Evolutionary conservation across 148 eudicot genomes (phyloP).

Genomic region (Diospyros kaki): DNA sequence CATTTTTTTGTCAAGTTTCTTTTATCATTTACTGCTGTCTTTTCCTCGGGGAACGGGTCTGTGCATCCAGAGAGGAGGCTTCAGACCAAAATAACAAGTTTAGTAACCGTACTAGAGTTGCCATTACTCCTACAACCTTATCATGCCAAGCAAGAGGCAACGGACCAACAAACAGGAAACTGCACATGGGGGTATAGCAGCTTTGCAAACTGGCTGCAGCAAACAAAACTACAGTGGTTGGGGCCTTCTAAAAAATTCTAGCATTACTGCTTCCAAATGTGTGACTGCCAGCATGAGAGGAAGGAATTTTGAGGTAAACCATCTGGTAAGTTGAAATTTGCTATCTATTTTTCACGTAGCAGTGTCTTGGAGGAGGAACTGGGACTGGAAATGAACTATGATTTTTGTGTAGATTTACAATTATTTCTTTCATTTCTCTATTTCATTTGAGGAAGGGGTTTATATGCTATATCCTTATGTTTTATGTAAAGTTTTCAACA

Average conservation of each 20-base stretch:
- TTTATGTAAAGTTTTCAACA: too few relatives aligned
- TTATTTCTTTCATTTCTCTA: too few relatives aligned
- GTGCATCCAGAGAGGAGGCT: constrained; percentile 47
- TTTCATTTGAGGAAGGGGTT: too few relatives aligned
- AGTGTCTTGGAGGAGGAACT: too few relatives aligned
- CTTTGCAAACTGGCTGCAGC: constrained; percentile 33
- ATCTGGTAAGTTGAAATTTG: too few relatives aligned
- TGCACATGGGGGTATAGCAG: constrained; percentile 22
- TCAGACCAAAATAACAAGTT: constrained; percentile 28
- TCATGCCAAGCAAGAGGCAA: constrained; percentile 39
- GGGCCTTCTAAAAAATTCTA: constrained; percentile 63
- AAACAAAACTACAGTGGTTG: constrained; percentile 45
- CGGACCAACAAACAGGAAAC: constrained; percentile 21
- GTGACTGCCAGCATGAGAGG: constrained; percentile 24
- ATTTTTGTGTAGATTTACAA: too few relatives aligned
- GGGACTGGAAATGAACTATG: too few relatives aligned
- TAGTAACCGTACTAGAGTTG: constrained; percentile 32
- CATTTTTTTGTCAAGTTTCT: constrained; percentile 3
- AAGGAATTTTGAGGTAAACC: constrained; percentile 30
- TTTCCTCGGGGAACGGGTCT: constrained; percentile 65
- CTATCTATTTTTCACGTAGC: too few relatives aligned
- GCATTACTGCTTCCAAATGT: constrained; percentile 74
- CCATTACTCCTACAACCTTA: constrained; percentile 33
- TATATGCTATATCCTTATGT: too few relatives aligned
- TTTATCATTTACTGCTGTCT: constrained; percentile 9